Conservation (phyloP, 2,329 filamentous ascomycete species). For the Colletotrichum horii region DNA sequence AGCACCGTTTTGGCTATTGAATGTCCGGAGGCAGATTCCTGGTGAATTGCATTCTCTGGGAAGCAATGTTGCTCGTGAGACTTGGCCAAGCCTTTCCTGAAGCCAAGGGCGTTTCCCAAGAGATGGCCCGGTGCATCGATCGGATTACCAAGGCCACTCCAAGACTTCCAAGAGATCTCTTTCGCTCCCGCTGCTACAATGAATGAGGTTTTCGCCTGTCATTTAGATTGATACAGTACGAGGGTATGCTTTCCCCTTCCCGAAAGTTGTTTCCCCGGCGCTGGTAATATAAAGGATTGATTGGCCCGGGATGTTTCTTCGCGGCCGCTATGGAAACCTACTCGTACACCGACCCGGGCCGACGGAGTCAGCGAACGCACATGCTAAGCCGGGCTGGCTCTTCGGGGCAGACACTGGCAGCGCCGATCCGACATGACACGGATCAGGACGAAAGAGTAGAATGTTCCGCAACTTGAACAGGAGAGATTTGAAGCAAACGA, state of each 20-base stretch:
- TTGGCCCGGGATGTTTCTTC: background rate
- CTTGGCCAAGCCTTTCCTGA: background rate
- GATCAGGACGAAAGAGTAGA: background rate
- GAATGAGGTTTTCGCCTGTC: background rate
- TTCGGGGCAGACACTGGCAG: background rate
- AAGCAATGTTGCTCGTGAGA: background rate
- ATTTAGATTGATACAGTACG: background rate
- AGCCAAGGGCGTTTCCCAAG: background rate
- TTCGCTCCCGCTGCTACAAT: background rate
- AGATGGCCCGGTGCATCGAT: background rate
- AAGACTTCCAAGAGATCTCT: constrained; percentile 19
- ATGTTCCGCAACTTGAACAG: background rate
- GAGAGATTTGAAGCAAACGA: background rate
- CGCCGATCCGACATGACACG: background rate
- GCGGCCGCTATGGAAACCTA: background rate
- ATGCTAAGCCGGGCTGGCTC: background rate
- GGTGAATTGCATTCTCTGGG: background rate
- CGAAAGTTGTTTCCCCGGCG: background rate
- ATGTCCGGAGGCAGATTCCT: background rate
- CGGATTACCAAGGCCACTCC: constrained; percentile 15
- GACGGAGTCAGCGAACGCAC: background rate
- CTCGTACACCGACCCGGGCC: background rate
- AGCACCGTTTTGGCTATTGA: background rate
- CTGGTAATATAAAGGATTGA: background rate
- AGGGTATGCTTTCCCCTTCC: background rate